Percentiles rank a stretch among this genome's conserved stretches.
Conservation (phyloP, 208 protist genomes). For the Crithidia sp. region DNA sequence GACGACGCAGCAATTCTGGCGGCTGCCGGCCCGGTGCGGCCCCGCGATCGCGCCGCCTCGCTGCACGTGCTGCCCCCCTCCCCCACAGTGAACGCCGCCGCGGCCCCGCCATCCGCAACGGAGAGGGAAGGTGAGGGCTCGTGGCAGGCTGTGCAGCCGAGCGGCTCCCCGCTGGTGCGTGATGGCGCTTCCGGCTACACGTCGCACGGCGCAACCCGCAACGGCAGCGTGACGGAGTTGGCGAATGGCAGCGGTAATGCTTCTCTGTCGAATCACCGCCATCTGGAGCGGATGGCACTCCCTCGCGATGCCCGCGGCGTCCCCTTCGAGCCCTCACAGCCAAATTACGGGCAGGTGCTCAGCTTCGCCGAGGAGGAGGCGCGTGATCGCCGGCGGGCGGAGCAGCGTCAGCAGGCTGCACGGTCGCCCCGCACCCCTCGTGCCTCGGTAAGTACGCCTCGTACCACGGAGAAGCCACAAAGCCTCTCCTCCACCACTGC, state of each 20-base stretch:
- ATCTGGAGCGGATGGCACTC: constrained; percentile 34
- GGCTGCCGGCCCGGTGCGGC: background rate
- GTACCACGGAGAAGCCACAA: background rate
- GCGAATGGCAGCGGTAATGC: too few relatives aligned
- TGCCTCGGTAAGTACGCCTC: constrained; percentile 3
- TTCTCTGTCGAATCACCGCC: constrained; percentile 9
- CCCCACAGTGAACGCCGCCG: background rate
- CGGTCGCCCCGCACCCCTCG: constrained; percentile 11
- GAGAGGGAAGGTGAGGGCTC: background rate
- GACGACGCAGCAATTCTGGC: constrained; percentile 17
- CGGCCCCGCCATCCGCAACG: background rate
- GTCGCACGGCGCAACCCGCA: background rate
- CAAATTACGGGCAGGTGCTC: constrained; percentile 71
- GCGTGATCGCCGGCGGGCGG: constrained; percentile 21
- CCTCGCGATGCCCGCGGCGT: constrained; percentile 23
- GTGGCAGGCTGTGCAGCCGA: constrained; percentile 5
- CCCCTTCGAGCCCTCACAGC: constrained; percentile 17
- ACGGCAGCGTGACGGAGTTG: background rate
- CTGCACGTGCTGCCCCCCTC: background rate
- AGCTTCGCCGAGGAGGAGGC: constrained; percentile 67
- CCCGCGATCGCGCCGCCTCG: background rate
- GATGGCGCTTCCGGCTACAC: background rate
- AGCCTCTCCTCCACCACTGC: constrained; percentile 7
- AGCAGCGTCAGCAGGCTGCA: constrained; percentile 8
- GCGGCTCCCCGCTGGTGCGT: background rate